Evolutionary conservation across 2,329 filamentous ascomycete genomes (phyloP).

Genomic region (Arthrocladium fulminans): DNA sequence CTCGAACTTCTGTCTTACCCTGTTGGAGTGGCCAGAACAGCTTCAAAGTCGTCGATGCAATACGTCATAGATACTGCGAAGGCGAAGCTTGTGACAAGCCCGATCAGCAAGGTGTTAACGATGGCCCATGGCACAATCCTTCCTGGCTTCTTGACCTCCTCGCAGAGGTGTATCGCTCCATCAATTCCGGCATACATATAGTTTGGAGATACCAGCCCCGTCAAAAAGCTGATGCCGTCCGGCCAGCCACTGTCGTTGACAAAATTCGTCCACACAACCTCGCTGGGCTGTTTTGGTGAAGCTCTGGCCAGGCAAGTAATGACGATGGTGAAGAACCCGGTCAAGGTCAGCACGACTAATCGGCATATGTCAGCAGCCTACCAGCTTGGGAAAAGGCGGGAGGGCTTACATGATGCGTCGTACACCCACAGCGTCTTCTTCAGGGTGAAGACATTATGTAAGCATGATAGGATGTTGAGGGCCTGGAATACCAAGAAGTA

Average conservation of each 20-base stretch:
- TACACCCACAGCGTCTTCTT: no score
- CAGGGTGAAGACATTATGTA: no score
- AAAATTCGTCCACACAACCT: constrained; percentile 15
- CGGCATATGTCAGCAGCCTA: no score
- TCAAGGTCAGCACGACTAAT: constrained; percentile 7
- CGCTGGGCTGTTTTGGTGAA: constrained; percentile 3
- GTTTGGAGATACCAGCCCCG: constrained; percentile 30
- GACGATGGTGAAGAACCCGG: constrained; percentile 24
- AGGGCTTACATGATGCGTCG: no score
- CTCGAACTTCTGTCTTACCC: neutral
- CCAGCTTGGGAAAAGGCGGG: no score
- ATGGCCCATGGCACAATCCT: constrained; percentile 44
- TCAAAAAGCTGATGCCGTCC: constrained; percentile 29
- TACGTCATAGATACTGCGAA: neutral
- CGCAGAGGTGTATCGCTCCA: constrained; percentile 54
- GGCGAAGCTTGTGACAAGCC: neutral
- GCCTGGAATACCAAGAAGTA: no score
- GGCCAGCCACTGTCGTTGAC: constrained; percentile 15
- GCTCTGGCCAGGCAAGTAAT: constrained; percentile 22
- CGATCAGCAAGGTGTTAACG: constrained; percentile 19
- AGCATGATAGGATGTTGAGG: no score
- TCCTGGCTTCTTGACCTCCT: constrained; percentile 57
- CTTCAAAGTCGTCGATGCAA: neutral
- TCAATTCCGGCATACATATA: constrained; percentile 40
- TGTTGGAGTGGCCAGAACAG: neutral